Evolutionary conservation across 108 stramenopile genomes (phyloP).

Genomic region (Pseudonitzschia multiseries): DNA sequence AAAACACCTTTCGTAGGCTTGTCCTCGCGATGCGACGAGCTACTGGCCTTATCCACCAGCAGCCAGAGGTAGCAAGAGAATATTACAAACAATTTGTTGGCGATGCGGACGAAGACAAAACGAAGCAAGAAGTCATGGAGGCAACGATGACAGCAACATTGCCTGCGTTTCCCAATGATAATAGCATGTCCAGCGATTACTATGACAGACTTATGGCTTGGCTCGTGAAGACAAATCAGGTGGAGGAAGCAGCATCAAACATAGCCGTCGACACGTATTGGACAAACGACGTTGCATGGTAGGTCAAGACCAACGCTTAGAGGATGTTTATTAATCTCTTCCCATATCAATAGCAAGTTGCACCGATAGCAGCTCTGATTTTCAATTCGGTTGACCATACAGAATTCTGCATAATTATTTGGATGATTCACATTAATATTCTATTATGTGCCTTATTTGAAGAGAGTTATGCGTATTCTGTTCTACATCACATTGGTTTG

Average conservation of each 20-base stretch:
- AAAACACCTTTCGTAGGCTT: slow-evolving; percentile 33
- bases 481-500: too few relatives aligned
- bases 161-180: slow-evolving; percentile 58
- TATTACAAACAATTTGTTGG: slow-evolving; percentile 35
- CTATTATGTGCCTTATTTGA: too few relatives aligned
- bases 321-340: background rate
- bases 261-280: slow-evolving; percentile 38
- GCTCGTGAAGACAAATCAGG: slow-evolving; percentile 53
- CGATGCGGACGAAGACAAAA: slow-evolving; percentile 18
- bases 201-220: slow-evolving; percentile 46
- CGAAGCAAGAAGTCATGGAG: slow-evolving; percentile 35
- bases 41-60: slow-evolving; percentile 50
- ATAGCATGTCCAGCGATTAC: slow-evolving; percentile 49
- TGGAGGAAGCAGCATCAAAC: slow-evolving; percentile 33
- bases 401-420: too few relatives aligned
- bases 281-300: slow-evolving; percentile 56
- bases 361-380: too few relatives aligned
- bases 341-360: too few relatives aligned
- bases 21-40: slow-evolving; percentile 55
- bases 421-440: too few relatives aligned
- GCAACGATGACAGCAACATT: slow-evolving; percentile 50
- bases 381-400: too few relatives aligned
- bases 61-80: slow-evolving; percentile 38
- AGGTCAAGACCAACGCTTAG: background rate
- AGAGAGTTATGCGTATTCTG: too few relatives aligned